Base-by-base conservation (phyloP, 192 early-diverging fungal species). In the Podochytrium sp. region DNA sequence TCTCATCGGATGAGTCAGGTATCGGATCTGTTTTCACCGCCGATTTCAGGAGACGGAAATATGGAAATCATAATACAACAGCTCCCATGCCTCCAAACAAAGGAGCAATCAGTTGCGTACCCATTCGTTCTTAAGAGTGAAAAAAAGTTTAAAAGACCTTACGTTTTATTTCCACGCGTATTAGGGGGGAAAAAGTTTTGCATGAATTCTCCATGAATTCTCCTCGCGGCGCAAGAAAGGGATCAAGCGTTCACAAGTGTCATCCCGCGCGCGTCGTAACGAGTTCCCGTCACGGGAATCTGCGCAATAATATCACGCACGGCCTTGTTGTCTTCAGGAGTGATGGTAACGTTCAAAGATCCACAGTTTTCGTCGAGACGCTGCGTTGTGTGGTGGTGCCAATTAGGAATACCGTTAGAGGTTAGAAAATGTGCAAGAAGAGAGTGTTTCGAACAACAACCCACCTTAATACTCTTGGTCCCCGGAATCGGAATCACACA, bases 101-200 rank as follows among this genome's bases (percentile, higher is more conserved):
- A 81, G 95, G 86, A 0, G 65, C 33, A 30, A 92, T 79, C 23
- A 96, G 78, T 66, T 92, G 76, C 2, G 81, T 58, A 1, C 95
- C 97, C 0, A 93, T 88, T n/a, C n/a, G n/a, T n/a, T n/a, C n/a
- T n/a, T n/a, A n/a, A n/a, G n/a, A n/a, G n/a, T n/a, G n/a, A n/a
- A n/a, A n/a, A n/a, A n/a, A n/a, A n/a, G n/a, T n/a, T n/a, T n/a
- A n/a, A n/a, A n/a, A n/a, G n/a, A n/a, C n/a, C n/a, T n/a, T n/a
- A n/a, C 63, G 93, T 92, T 39, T 96, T 84, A 5, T 82, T 62
- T 32, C 88, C 88, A 1, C 94, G 93, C 63, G 95, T 88, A 33
- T 90, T 90, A 20, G 61, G 38, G 39, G 12, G 80, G 64, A 96
- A 81, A 70, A 97, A 96, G 34, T 91, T 87, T 52, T 87, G 72